Percentiles rank a stretch among this genome's conserved stretches.
Conservation (phyloP, 2,329 filamentous ascomycete species). For the Colletotrichum theobromicola region DNA sequence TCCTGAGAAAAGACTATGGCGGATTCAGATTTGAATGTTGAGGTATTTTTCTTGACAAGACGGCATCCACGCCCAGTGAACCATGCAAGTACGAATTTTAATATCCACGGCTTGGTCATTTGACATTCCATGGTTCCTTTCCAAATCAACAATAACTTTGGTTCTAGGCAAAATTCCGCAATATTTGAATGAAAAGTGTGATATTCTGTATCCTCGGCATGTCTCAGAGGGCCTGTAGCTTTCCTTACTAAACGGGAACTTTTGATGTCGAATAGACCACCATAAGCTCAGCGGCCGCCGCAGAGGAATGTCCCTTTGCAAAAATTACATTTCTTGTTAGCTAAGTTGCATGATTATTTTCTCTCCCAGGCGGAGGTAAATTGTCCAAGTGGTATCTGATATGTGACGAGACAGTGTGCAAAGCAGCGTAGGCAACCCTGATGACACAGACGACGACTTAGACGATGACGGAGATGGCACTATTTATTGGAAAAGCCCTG, state of each 20-base stretch:
- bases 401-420: neutral
- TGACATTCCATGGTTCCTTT: neutral
- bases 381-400: too few species aligned
- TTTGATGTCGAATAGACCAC: neutral
- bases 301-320: too few species aligned
- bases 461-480: neutral
- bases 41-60: neutral
- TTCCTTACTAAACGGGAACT: neutral
- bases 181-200: neutral
- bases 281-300: neutral
- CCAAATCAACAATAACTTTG: neutral
- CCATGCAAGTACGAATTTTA: neutral
- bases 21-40: neutral
- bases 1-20: neutral
- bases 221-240: neutral
- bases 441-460: neutral
- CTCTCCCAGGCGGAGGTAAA: too few species aligned
- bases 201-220: neutral
- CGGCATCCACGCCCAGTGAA: neutral
- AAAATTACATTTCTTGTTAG: too few species aligned
- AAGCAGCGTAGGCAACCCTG: neutral
- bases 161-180: accelerated
- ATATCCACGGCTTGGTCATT: neutral
- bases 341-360: too few species aligned
- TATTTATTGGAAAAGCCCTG: neutral